These are phyloP conservation scores for Pseudogymnoascus sp. DNA, from an alignment of 2,329 filamentous ascomycete species.

Conservation along the genomic window DNA sequence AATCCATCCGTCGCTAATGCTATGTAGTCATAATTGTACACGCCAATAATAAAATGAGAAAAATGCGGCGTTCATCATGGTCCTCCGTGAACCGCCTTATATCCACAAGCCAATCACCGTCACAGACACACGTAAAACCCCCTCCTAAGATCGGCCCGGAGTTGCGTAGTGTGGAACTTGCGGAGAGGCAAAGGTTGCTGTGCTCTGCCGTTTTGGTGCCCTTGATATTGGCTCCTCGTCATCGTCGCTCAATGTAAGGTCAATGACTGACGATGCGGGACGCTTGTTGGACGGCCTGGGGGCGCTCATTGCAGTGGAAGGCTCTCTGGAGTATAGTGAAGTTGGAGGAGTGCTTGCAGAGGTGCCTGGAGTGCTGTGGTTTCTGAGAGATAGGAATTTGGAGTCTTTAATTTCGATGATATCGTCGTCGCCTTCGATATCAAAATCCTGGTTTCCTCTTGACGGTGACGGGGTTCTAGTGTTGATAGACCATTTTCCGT, in stretches of 20 bases:
- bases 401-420: slow-evolving; percentile 40
- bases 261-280: slow-evolving; percentile 42
- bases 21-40: slow-evolving; percentile 5
- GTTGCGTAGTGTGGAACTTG: neutral
- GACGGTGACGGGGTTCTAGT: slow-evolving; percentile 20
- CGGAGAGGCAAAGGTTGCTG: neutral
- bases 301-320: slow-evolving; percentile 32
- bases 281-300: slow-evolving; percentile 32
- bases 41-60: slow-evolving; percentile 5
- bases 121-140: neutral
- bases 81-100: neutral
- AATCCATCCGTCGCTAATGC: slow-evolving; percentile 6
- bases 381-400: slow-evolving; percentile 32
- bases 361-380: slow-evolving; percentile 25
- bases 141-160: neutral
- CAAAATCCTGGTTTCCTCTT: slow-evolving; percentile 15
- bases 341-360: slow-evolving; percentile 20
- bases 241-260: slow-evolving; percentile 46
- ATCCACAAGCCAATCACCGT: neutral
- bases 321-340: slow-evolving; percentile 23
- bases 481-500: slow-evolving; percentile 63
- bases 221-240: slow-evolving; percentile 36
- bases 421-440: slow-evolving; percentile 42
- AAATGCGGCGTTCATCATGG: neutral
- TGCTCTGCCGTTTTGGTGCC: slow-evolving; percentile 27